Evolutionary conservation across 139 green algal genomes (phyloP).

Genomic region (Volvox africanus): DNA sequence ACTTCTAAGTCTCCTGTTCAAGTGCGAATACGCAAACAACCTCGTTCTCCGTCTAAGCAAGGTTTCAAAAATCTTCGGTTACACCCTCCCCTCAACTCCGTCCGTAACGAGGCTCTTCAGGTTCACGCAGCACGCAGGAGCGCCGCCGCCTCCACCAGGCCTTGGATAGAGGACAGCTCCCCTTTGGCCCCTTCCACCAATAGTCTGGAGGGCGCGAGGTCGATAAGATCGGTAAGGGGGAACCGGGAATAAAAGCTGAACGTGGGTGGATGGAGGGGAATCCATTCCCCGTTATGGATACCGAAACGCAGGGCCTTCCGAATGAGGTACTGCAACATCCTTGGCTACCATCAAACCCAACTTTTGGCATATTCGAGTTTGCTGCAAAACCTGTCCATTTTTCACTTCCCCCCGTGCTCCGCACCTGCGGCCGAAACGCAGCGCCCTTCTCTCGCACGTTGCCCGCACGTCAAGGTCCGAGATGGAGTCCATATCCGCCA

Average conservation of each 20-base stretch:
- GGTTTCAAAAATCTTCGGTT: background rate
- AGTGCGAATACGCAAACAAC: no score
- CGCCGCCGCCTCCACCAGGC: background rate
- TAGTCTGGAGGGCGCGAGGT: background rate
- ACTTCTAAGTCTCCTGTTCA: no score
- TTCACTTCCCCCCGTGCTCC: background rate
- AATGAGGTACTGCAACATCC: no score
- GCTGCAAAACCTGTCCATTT: background rate
- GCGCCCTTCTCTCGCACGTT: slow-evolving; percentile 83
- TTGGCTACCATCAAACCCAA: background rate
- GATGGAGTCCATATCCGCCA: slow-evolving; percentile 95
- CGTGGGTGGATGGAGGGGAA: no score
- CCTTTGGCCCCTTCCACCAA: slow-evolving; percentile 10
- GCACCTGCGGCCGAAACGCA: slow-evolving; percentile 81
- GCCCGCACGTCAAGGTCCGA: slow-evolving; percentile 75
- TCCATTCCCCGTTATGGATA: no score
- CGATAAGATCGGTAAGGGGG: background rate
- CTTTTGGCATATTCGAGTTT: background rate
- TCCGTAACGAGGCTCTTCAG: background rate
- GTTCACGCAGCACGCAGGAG: background rate
- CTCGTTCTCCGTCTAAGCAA: no score
- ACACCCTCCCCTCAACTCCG: background rate
- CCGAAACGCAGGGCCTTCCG: no score
- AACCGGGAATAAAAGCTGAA: background rate
- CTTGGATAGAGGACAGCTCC: background rate